phyloP scores from a whole-genome alignment of 2,329 filamentous ascomycete genomes.

The Arthrobotrys sphaeroides region DNA sequence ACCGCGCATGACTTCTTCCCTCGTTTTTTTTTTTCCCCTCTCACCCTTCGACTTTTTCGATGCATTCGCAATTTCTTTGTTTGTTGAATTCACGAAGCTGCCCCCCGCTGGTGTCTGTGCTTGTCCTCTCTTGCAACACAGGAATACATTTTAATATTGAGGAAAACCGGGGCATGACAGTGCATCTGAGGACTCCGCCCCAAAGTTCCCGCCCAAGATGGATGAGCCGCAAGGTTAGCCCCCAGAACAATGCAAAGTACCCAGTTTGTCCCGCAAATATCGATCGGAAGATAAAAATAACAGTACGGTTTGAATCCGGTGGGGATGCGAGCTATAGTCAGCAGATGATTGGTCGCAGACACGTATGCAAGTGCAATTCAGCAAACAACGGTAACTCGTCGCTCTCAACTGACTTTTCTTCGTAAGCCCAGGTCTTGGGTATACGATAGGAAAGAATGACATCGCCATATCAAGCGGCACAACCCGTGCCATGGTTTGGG shows the following conservation, averaged over 20 bases:
- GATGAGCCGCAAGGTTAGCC: slow-evolving; percentile 22
- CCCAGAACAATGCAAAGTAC: neutral
- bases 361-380: slow-evolving; percentile 28
- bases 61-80: neutral
- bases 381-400: neutral
- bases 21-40: too few species aligned
- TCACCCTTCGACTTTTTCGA: neutral
- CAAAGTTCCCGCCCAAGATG: slow-evolving; percentile 23
- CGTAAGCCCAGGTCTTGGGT: slow-evolving; percentile 13
- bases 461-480: slow-evolving; percentile 14
- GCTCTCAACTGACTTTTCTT: slow-evolving; percentile 13
- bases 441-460: slow-evolving; percentile 3
- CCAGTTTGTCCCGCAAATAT: slow-evolving; percentile 6
- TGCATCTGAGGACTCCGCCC: slow-evolving; percentile 25
- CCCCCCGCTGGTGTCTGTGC: too few species aligned
- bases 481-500: neutral
- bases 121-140: slow-evolving; percentile 11
- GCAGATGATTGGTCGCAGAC: slow-evolving; percentile 16
- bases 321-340: neutral
- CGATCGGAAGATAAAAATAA: slow-evolving; percentile 37
- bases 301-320: slow-evolving; percentile 4
- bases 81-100: neutral
- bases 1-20: neutral
- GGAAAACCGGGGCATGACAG: slow-evolving; percentile 15
- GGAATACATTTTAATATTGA: neutral